Evolutionary conservation across 495 filamentous ascomycete genomes (phyloP).

Genomic region (Hypoxylon crocopeplum): DNA sequence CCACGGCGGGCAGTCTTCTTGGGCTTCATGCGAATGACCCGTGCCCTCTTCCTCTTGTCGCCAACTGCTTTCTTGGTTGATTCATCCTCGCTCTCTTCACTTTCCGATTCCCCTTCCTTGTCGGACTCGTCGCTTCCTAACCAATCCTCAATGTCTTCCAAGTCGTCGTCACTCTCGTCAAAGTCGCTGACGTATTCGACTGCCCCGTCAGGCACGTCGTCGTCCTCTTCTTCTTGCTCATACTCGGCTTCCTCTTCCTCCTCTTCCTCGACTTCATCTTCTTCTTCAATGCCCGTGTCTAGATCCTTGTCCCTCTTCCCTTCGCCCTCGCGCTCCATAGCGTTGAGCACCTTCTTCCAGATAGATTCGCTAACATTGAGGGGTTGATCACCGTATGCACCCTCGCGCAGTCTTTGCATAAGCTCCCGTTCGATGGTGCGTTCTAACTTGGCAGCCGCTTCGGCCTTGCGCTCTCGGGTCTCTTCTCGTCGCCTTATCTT

Average conservation of each 20-base stretch:
- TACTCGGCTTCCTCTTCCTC: constrained; percentile 73
- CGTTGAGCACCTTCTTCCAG: constrained; percentile 96
- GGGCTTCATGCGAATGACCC: constrained; percentile 62
- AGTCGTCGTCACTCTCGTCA: constrained; percentile 61
- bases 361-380: constrained; percentile 92
- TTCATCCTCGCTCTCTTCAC: constrained; percentile 58
- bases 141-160: constrained; percentile 59
- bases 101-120: constrained; percentile 55
- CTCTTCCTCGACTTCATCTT: constrained; percentile 73
- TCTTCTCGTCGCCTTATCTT: constrained; percentile 90
- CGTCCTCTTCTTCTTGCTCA: constrained; percentile 69
- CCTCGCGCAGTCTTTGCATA: constrained; percentile 87
- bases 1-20: constrained; percentile 66
- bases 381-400: constrained; percentile 93
- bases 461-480: constrained; percentile 90
- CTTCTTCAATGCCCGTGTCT: constrained; percentile 84
- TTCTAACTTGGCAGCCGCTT: constrained; percentile 94
- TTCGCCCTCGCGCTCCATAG: constrained; percentile 85
- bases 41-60: constrained; percentile 71
- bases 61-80: constrained; percentile 55
- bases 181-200: constrained; percentile 83
- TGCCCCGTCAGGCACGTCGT: too few species aligned
- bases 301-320: constrained; percentile 85
- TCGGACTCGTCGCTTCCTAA: constrained; percentile 57
- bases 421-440: constrained; percentile 94